Evolutionary conservation across 169 alveolate genomes (phyloP).

Genomic region (Plasmodium adleri): DNA sequence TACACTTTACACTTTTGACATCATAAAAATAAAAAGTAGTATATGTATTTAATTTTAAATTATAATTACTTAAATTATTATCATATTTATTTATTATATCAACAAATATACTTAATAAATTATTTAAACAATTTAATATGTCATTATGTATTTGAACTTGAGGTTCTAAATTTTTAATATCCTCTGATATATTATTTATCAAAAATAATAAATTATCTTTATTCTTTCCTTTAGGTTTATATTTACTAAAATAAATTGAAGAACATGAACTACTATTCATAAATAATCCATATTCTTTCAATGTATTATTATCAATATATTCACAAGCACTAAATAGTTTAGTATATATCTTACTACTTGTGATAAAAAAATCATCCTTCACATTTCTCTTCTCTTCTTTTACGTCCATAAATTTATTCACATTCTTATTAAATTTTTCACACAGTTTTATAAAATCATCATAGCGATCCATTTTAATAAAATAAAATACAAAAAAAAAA

Average conservation of each 20-base stretch:
- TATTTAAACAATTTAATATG: slow-evolving; percentile 25
- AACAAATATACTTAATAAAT: slow-evolving; percentile 37
- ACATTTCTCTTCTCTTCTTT: slow-evolving; percentile 13
- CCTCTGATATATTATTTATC: slow-evolving; percentile 39
- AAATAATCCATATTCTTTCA: slow-evolving; percentile 22
- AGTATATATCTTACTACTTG: slow-evolving; percentile 53
- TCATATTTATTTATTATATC: slow-evolving; percentile 67
- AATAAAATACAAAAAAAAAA: not conserved
- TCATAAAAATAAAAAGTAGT: slow-evolving; percentile 69
- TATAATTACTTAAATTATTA: slow-evolving; percentile 53
- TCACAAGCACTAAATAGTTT: slow-evolving; percentile 45
- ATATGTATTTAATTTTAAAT: slow-evolving; percentile 30
- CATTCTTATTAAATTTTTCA: slow-evolving; percentile 36
- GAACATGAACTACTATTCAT: not conserved
- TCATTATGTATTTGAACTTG: slow-evolving; percentile 35
- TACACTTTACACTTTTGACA: slow-evolving; percentile 24
- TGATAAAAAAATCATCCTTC: slow-evolving; percentile 38
- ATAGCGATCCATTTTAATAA: slow-evolving; percentile 44
- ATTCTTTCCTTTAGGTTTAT: slow-evolving; percentile 33
- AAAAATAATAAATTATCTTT: slow-evolving; percentile 53
- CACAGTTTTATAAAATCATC: slow-evolving; percentile 58
- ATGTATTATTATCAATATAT: slow-evolving; percentile 53
- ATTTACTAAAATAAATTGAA: slow-evolving; percentile 20
- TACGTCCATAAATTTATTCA: not conserved
- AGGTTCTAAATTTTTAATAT: slow-evolving; percentile 32